Conservation (phyloP, 1,284 basidiomycete genomes). For the Kalmanozyma brasiliensis region DNA sequence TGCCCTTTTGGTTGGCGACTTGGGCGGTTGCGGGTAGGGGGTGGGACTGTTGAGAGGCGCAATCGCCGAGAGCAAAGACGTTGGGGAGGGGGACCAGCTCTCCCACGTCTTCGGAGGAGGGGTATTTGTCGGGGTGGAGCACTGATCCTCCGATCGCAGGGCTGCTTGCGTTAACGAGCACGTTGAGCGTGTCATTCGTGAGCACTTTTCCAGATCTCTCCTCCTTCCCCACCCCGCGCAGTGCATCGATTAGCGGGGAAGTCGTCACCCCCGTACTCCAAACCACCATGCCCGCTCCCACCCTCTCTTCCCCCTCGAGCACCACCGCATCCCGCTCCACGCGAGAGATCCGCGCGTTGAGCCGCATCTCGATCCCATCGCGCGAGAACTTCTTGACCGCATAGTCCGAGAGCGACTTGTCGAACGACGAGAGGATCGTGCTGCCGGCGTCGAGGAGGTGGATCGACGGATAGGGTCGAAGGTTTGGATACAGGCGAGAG, state of each 20-base stretch:
- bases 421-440: conserved; percentile 62
- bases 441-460: conserved; percentile 55
- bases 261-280: conserved; percentile 85
- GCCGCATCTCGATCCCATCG: conserved; percentile 35
- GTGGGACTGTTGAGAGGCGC: conserved; percentile 72
- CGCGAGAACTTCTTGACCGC: conserved; percentile 58
- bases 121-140: background rate
- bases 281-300: conserved; percentile 75
- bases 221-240: conserved; percentile 75
- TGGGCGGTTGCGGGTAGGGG: conserved; percentile 68
- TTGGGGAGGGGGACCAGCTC: conserved; percentile 13
- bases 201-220: conserved; percentile 75
- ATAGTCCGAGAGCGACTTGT: conserved; percentile 55
- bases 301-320: background rate
- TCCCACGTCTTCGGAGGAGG: background rate
- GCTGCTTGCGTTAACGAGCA: conserved; percentile 7
- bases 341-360: conserved; percentile 22
- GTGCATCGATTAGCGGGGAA: conserved; percentile 78
- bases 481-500: conserved; percentile 69
- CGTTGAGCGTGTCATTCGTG: conserved; percentile 36
- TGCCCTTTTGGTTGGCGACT: conserved; percentile 66
- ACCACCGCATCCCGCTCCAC: conserved; percentile 32
- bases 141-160: background rate
- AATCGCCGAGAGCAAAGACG: conserved; percentile 76
- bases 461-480: conserved; percentile 35